These are phyloP conservation scores for Fusarium pseudoanthophilum DNA, from an alignment of 2,329 filamentous ascomycete species.

Conservation along the genomic window DNA sequence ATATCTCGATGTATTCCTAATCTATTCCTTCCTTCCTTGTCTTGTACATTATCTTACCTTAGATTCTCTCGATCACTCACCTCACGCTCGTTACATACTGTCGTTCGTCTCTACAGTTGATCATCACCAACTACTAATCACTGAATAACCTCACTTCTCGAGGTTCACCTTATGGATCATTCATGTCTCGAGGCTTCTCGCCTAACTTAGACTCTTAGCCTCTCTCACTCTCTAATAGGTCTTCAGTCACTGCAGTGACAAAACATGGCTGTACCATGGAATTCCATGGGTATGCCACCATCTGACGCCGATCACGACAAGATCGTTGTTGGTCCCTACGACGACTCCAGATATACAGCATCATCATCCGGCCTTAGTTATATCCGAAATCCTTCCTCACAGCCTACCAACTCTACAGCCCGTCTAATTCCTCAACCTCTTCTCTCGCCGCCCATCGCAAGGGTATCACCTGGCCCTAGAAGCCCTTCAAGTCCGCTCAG, in stretches of 20 bases:
- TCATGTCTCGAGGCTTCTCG: conserved; percentile 18
- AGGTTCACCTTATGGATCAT: conserved; percentile 4
- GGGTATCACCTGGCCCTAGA: conserved; percentile 23
- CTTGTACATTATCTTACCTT: neutral
- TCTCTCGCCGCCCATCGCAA: conserved; percentile 39
- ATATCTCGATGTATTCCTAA: neutral
- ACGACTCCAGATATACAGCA: conserved; percentile 30
- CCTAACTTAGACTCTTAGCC: neutral
- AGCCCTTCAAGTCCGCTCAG: conserved; percentile 34
- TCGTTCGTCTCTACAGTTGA: neutral
- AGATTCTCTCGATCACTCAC: neutral
- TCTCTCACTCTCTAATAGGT: neutral
- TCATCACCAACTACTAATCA: neutral
- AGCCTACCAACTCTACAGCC: conserved; percentile 37
- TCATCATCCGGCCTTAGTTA: conserved; percentile 36
- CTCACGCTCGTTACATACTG: neutral
- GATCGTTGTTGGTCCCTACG: conserved; percentile 25
- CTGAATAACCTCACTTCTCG: neutral
- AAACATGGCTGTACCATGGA: conserved; percentile 38
- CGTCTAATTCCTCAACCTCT: conserved; percentile 32
- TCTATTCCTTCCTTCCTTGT: neutral
- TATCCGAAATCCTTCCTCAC: conserved; percentile 34
- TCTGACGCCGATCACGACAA: conserved; percentile 22
- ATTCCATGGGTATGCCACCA: conserved; percentile 27
- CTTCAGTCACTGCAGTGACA: conserved; percentile 2